A percentile compares a stretch with the other conserved stretches of the same genome.
These are phyloP conservation scores for Esteya vermicola DNA, from an alignment of 2,329 filamentous ascomycete genomes.

Conservation along the genomic window DNA sequence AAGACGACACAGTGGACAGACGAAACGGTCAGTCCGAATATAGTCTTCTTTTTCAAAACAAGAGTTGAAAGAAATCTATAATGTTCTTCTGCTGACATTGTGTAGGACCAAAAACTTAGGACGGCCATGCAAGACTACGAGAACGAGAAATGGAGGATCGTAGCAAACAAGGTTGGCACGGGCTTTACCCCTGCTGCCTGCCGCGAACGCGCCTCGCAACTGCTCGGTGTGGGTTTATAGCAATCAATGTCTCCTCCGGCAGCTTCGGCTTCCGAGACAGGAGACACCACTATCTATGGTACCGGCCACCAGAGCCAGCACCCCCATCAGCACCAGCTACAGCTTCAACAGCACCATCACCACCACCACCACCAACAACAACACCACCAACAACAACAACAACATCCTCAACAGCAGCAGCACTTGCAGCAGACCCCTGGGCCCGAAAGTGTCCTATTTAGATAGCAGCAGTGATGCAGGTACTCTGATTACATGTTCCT, in stretches of 20 bases:
- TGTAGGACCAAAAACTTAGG: slow-evolving; percentile 61
- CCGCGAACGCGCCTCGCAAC: slow-evolving; percentile 60
- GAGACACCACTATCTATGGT: slow-evolving; percentile 29
- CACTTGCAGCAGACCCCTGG: neutral
- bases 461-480: neutral
- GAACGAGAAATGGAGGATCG: slow-evolving; percentile 84
- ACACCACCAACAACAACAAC: slow-evolving; percentile 1
- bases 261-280: slow-evolving; percentile 27
- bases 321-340: slow-evolving; percentile 1
- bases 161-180: slow-evolving; percentile 79
- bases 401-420: neutral
- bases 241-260: slow-evolving; percentile 40
- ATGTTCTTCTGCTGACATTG: neutral
- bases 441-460: neutral
- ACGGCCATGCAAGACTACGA: slow-evolving; percentile 72
- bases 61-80: too few relatives aligned
- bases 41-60: slow-evolving; percentile 9
- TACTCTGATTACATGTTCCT: neutral
- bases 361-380: neutral
- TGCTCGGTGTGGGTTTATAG: slow-evolving; percentile 39
- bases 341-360: slow-evolving; percentile 2
- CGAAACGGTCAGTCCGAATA: slow-evolving; percentile 57
- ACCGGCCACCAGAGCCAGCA: slow-evolving; percentile 15
- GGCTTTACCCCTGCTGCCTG: slow-evolving; percentile 82
- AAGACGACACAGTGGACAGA: slow-evolving; percentile 91